A percentile compares a stretch with the other conserved stretches of the same genome.
These are phyloP conservation scores for Calcarisporium arbuscula DNA, from an alignment of 2,329 filamentous ascomycete genomes.

Conservation along the genomic window DNA sequence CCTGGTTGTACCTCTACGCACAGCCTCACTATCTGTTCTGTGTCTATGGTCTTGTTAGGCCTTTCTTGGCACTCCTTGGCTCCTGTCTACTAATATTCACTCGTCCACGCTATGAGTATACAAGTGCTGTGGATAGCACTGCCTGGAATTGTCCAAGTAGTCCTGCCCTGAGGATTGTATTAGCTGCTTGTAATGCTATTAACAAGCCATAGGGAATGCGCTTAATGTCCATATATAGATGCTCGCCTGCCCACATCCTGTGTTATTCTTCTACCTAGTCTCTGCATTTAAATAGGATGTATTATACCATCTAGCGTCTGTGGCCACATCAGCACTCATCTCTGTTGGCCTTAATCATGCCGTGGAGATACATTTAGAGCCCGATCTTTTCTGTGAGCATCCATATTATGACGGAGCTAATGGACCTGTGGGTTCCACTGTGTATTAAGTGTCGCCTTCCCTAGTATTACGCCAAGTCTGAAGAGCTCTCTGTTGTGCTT, in stretches of 20 bases:
- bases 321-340: constrained; percentile 21
- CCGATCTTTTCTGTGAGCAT: constrained; percentile 21
- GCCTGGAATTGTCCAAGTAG: too few species aligned
- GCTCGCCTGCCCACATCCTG: constrained; percentile 15
- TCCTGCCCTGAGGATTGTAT: too few species aligned
- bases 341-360: constrained; percentile 22
- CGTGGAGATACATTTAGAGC: constrained; percentile 19
- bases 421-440: constrained; percentile 11
- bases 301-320: constrained; percentile 18
- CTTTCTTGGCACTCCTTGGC: constrained; percentile 18
- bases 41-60: constrained; percentile 19
- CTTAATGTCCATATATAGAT: constrained; percentile 22
- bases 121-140: too few species aligned
- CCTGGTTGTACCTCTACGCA: constrained; percentile 1
- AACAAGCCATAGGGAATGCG: constrained; percentile 23
- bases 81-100: constrained; percentile 19
- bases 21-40: constrained; percentile 17
- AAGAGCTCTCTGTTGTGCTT: constrained; percentile 8
- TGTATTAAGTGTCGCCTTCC: constrained; percentile 10
- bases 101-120: constrained; percentile 17
- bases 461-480: constrained; percentile 6
- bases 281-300: constrained; percentile 23
- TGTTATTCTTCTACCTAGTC: constrained; percentile 20
- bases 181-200: constrained; percentile 25
- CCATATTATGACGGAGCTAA: constrained; percentile 20